Base-by-base conservation (phyloP, 2,329 filamentous ascomycete species). In the Trichophyton equinum region DNA sequence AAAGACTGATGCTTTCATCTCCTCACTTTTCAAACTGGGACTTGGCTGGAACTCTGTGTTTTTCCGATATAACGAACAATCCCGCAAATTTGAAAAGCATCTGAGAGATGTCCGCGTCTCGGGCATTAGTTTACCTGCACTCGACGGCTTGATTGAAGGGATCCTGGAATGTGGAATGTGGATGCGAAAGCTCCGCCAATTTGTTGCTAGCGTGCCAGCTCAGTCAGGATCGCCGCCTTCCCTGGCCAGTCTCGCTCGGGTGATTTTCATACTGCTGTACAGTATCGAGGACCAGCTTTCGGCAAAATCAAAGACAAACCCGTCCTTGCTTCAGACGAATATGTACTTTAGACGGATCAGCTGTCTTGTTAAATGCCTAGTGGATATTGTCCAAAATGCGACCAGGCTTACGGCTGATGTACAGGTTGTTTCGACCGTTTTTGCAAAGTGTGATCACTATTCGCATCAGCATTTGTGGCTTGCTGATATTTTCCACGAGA, bases 401-500 rank as follows among this genome's bases (percentile, higher is more conserved):
- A 81, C 62, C 76, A 79, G 51, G 62, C 74, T 69, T 53, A 76
- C 67, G 57, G 79, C 69, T 3, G 86, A 89, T 62, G 83, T 86
- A 60, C 76, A 82, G 25, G 76, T 87, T 25, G 73, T 89, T 1
- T 83, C 85, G 0, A 73, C 79, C 22, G 75, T 88, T 1, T 86
- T 86, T 64, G 75, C 81, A 30, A 81, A 84, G 63, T 82, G 84
- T 1, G 82, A 85, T 58, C 75, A 82, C 9, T 79, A 85, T 4
- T 85, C 90, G 62, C 82, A 88, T 65, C 80, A 81, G 36, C 82
- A 84, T 57, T 76, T 77, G 11, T 81, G 83, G 62, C 73, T 91
- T 22, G 81, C 82, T 20, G 78, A 81, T 22, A 79, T 89, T 36
- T 80, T 89, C 68, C 81, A 85, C 15, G 83, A 89, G 63, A 78